Base-by-base conservation (phyloP, 1,139 yeast genomes). In the Ogataea hybrid region DNA sequence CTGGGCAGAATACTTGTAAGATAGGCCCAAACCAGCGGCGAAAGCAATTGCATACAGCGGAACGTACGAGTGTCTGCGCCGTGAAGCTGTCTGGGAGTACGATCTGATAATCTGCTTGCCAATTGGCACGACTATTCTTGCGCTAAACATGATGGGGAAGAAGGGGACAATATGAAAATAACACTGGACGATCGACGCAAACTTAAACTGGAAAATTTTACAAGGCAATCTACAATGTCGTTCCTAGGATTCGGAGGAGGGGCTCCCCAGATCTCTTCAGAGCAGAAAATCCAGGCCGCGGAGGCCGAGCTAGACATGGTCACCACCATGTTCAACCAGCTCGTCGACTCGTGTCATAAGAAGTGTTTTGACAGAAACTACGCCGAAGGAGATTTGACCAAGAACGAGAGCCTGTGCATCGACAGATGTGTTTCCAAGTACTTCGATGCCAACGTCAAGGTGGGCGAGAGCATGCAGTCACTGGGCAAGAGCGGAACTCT, bases 351-450 rank as follows among this genome's bases (percentile, higher is more conserved):
- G 58, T 92, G 99, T 67, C 95, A 92, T 67, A 67, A 72, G 58
- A 92, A 92, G 71, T 92, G 99, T 70, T 85, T 92, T 63, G 59
- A 38, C 23, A 63, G 63, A 41, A 70, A 69, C 59, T 70, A 68
- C 53, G 90, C 90, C 71, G 61, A 66, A 46, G 85, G 92, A 43
- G 94, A 84, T 25, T 73, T 92, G 52, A 77, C 76, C 69, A 88
- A 87, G 72, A 81, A 76, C 59, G 98, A 92, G 69, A 80, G 92
- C 35, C 74, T 87, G 44, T 92, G 99, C 67, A 76, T 94, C 55
- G 99, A 92, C 70, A 83, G 98, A 74, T 92, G 99, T 71, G 98
- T 92, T 50, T 80, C 95, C 58, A 92, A 92, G 69, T 92, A 92
- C 69, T 94, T 94, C 58, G 97, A 89, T 59, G 89, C 96, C 54